phyloP scores from a whole-genome alignment of 2,329 filamentous ascomycete genomes.

The Claviceps africana region DNA sequence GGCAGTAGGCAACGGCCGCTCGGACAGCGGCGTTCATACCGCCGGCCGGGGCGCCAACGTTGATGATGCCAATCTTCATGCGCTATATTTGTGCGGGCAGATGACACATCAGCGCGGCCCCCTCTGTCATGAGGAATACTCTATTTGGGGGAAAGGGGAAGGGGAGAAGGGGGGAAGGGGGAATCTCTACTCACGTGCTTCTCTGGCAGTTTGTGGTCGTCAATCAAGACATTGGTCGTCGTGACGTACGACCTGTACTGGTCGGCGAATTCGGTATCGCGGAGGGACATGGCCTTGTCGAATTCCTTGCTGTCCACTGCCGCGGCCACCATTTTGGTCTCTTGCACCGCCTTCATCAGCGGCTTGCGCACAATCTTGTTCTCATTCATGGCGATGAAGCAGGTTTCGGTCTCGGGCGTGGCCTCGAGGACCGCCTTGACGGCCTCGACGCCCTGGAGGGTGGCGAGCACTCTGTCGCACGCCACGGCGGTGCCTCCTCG shows the following conservation, averaged over 20 bases:
- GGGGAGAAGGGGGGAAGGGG: not conserved
- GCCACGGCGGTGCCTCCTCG: slow-evolving; percentile 83
- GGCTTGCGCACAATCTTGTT: slow-evolving; percentile 93
- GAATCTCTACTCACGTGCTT: slow-evolving; percentile 43
- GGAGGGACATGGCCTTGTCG: slow-evolving; percentile 69
- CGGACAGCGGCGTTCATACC: slow-evolving; percentile 97
- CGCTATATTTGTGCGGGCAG: slow-evolving; percentile 39
- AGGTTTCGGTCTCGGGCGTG: slow-evolving; percentile 76
- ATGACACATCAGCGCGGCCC: not conserved
- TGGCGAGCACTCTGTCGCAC: slow-evolving; percentile 87
- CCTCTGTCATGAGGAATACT: too few relatives aligned
- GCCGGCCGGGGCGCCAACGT: slow-evolving; percentile 89
- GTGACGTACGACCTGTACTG: slow-evolving; percentile 84
- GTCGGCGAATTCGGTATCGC: slow-evolving; percentile 87
- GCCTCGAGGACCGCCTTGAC: slow-evolving; percentile 84
- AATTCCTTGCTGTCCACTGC: slow-evolving; percentile 81
- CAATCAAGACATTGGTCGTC: slow-evolving; percentile 70
- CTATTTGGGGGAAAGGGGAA: too few relatives aligned
- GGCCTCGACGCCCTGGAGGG: slow-evolving; percentile 85
- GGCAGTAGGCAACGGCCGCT: slow-evolving; percentile 83
- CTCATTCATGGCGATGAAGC: slow-evolving; percentile 91
- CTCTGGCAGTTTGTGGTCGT: slow-evolving; percentile 50
- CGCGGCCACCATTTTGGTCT: slow-evolving; percentile 71
- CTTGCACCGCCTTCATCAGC: slow-evolving; percentile 72
- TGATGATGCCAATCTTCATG: slow-evolving; percentile 90